These are phyloP conservation scores for Boechera retrofracta DNA, from an alignment of 345 rosid genomes.

Conservation along the genomic window DNA sequence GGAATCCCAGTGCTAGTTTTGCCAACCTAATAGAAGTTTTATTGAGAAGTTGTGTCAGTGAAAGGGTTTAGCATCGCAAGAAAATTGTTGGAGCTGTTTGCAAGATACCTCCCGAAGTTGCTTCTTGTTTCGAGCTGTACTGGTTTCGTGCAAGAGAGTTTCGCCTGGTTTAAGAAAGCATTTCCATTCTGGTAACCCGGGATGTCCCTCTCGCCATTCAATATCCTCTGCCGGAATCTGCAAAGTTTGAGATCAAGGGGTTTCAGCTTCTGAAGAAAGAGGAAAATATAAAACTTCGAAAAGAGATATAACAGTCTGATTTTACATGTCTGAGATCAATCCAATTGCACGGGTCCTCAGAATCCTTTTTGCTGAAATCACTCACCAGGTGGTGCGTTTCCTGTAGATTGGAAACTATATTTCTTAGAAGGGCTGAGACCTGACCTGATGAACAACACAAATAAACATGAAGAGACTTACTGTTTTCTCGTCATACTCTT, in stretches of 20 bases:
- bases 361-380: neutral
- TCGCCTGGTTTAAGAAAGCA: constrained; percentile 30
- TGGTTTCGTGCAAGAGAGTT: constrained; percentile 32
- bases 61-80: constrained; percentile 15
- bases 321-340: constrained; percentile 44
- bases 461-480: constrained; percentile 29
- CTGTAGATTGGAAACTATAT: constrained; percentile 26
- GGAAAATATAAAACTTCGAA: constrained; percentile 1
- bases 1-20: constrained; percentile 37
- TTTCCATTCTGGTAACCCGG: constrained; percentile 41
- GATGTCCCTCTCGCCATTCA: constrained; percentile 59
- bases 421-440: constrained; percentile 33
- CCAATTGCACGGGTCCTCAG: constrained; percentile 31
- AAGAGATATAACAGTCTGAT: constrained; percentile 14
- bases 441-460: constrained; percentile 28
- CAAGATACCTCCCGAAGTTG: constrained; percentile 32
- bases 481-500: constrained; percentile 20
- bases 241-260: constrained; percentile 31
- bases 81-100: constrained; percentile 24
- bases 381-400: constrained; percentile 25
- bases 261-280: constrained; percentile 22
- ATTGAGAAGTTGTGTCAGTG: constrained; percentile 16
- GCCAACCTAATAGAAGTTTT: constrained; percentile 30
- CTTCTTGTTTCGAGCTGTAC: constrained; percentile 18
- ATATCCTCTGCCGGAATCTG: constrained; percentile 74